Evolutionary conservation across 345 rosid species (phyloP), one percentile per base, ranked within the genome.

Genomic region (Litchi chinensis): DNA sequence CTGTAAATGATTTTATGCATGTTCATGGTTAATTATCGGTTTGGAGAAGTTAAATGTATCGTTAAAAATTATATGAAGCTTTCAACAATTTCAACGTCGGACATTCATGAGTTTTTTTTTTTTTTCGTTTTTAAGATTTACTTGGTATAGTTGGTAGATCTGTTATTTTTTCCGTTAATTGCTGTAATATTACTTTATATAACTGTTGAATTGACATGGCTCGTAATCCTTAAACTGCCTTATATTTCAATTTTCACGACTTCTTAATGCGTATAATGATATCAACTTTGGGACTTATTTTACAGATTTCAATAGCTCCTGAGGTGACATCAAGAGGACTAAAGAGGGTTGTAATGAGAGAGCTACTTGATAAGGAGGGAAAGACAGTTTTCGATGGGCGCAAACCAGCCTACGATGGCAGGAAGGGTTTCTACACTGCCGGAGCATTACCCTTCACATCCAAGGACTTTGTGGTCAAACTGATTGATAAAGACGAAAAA

Each of bases 321-420:
- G 92, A 87, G 52, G 90, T 87, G 26, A 57, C 86, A 32, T 89
- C 92, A 68, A 73, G 88, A 22, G 84, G 75, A 28, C 86, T 86
- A 16, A 89, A 84, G 57, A 86, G 92, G 22, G 89, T 86, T 74
- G 87, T 87, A 59, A 87, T 86, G 83, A 81, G 79, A 75, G 85
- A 86, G 76, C 82, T 89, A 41, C 87, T 89, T 13, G 83, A 76
- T 43, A 28, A 71, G 56, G 82, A 89, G 63, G 71, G 73, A 41
- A 86, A 86, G 41, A 83, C 89, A 21, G 86, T 84, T 44, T 83
- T 89, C 57, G 87, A 83, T 57, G 82, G 77, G 73, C 87, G 87
- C 44, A 86, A 86, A 69, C 92, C 92, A 41, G 92, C 89, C 15
- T 89, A 89, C 77, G 90, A 89, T 84, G 92, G 92, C 5, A 79